A percentile compares a stretch with the other conserved stretches of the same genome.
phyloP scores from a whole-genome alignment of 495 filamentous ascomycete genomes.

The Penicillium steckii region DNA sequence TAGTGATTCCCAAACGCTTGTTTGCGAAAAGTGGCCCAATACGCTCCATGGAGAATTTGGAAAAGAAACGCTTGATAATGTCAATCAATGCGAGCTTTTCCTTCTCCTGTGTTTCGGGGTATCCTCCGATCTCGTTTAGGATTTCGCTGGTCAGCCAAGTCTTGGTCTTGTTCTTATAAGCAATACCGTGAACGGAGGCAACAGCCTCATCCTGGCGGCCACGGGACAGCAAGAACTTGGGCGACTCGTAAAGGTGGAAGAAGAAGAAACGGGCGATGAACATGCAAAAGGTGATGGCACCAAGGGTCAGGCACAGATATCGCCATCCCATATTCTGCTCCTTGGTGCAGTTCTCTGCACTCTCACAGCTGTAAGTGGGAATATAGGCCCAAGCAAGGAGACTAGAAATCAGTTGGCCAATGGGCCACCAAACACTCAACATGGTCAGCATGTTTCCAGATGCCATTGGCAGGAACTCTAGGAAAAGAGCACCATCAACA shows the following conservation, averaged over 20 bases:
- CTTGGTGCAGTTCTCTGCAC: constrained; percentile 51
- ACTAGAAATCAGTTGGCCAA: constrained; percentile 54
- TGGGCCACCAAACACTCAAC: constrained; percentile 59
- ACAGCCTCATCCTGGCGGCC: constrained; percentile 74
- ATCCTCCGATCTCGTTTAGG: constrained; percentile 53
- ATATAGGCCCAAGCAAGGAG: constrained; percentile 58
- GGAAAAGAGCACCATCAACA: constrained; percentile 57
- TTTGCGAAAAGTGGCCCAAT: constrained; percentile 54
- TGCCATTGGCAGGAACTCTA: constrained; percentile 57
- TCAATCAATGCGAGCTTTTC: constrained; percentile 39
- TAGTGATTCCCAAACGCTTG: constrained; percentile 48
- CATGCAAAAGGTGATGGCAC: constrained; percentile 66
- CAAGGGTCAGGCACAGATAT: constrained; percentile 69
- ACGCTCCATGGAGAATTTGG: constrained; percentile 56
- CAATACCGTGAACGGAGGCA: constrained; percentile 61
- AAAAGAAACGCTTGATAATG: constrained; percentile 49
- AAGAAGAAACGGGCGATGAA: constrained; percentile 71
- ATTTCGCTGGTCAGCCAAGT: constrained; percentile 55
- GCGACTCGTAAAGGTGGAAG: constrained; percentile 79
- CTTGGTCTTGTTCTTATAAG: constrained; percentile 50
- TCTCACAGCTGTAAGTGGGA: constrained; percentile 49
- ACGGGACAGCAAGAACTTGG: constrained; percentile 74
- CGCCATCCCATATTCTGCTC: constrained; percentile 78
- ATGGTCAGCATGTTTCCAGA: constrained; percentile 54
- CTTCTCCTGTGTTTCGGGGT: constrained; percentile 32